Evolutionary conservation across 352 stramenopile genomes (phyloP), one percentile per base, ranked within the genome.

Genomic region (Thalassiosira livingstoniorum): DNA sequence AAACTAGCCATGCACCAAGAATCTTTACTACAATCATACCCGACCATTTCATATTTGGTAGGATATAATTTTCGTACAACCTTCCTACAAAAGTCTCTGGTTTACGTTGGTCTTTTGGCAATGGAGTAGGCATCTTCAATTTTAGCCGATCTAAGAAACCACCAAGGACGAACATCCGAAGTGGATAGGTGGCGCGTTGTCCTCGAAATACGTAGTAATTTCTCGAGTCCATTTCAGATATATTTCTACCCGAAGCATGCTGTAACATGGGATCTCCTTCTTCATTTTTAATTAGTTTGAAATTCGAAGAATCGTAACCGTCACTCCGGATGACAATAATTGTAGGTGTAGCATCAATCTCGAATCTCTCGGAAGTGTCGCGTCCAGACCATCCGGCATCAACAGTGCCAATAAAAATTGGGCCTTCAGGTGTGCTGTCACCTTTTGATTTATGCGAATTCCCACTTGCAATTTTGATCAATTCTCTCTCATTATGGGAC

Each of bases 241-340:
- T 58, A 7, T 58, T 23, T 25, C 25, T 58, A 58, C 21, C 21
- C 13, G 13, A 7, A 23, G 7, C 21, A 23, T 58, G 4, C 7
- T 51, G 18, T 51, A 51, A 51, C 7, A 18, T 18, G 42, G 18
- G 42, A 23, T 18, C 25, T 10, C 47, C 21, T 5, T 58, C 21
- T 4, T 18, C n/a, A 27, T 58, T 27, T 39, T 21, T 42, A 31
- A 42, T 45, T 51, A 7, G 31, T 29, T 39, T 53, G 21, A 63
- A n/a, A 29, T 29, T 35, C 21, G 54, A 62, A 32, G 18, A 29
- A 27, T 70, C 35, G n/a, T 57, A 11, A 34, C 78, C 78, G 37
- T 81, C 71, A 71, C 74, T 85, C 18, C 71, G 69, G 21, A 85
- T 7, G 11, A 85, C 32, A 25, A 85, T 72, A 23, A 85, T 81